Evolutionary conservation across 768 basidiomycete species (phyloP).

Genomic region (Lactarius deliciosus): DNA sequence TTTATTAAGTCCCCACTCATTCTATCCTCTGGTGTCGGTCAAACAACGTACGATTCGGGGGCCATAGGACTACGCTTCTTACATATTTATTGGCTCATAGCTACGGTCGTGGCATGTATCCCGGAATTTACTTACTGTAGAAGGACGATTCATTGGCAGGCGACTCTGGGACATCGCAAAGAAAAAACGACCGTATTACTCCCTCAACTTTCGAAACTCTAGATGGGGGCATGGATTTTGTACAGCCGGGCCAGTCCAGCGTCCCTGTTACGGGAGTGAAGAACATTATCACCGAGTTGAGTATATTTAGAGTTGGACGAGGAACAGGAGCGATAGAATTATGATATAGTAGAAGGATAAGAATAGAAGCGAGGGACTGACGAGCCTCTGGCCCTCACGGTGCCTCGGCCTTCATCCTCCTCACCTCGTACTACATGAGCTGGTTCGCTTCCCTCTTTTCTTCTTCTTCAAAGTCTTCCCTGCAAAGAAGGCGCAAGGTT

Average conservation of each 20-base stretch:
- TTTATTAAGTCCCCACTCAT: too few species aligned
- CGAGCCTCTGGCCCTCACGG: background rate
- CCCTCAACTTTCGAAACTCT: background rate
- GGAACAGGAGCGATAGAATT: background rate
- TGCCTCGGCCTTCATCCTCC: constrained; percentile 7
- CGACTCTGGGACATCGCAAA: background rate
- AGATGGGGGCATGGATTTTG: too few species aligned
- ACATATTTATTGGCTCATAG: too few species aligned
- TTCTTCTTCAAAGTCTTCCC: constrained; percentile 42
- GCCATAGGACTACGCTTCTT: too few species aligned
- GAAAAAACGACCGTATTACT: background rate
- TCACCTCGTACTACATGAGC: constrained; percentile 53
- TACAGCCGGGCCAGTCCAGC: too few species aligned
- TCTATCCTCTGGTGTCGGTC: too few species aligned
- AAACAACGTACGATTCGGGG: too few species aligned
- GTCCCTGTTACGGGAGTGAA: background rate
- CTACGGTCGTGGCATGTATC: too few species aligned
- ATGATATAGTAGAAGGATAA: background rate
- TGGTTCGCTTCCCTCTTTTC: constrained; percentile 72
- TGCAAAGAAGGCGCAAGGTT: constrained; percentile 54
- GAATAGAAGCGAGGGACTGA: background rate
- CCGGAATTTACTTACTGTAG: too few species aligned
- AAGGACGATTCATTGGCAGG: too few species aligned
- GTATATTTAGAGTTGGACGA: background rate
- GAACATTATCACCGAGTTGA: background rate